phyloP scores from a whole-genome alignment of 495 filamentous ascomycete genomes.

The Trichoderma asperelloides region DNA sequence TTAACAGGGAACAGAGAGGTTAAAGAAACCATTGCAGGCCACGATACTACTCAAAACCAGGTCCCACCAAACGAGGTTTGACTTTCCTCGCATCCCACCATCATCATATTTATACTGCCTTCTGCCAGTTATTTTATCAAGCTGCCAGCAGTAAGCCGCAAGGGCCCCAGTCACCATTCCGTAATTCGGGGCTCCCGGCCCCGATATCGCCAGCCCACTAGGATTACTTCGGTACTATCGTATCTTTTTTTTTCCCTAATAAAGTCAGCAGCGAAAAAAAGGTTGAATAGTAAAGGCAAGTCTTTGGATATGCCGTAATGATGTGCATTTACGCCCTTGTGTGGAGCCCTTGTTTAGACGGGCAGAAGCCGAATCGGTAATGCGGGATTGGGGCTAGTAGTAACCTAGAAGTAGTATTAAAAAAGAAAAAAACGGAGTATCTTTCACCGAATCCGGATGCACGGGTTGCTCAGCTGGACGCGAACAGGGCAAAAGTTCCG shows the following conservation, averaged over 20 bases:
- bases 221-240: background rate
- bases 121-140: background rate
- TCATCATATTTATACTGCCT: background rate
- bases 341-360: no score
- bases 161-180: background rate
- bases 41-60: background rate
- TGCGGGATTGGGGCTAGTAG: no score
- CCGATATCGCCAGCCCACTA: background rate
- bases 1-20: background rate
- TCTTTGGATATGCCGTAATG: no score
- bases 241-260: background rate
- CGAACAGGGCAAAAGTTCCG: background rate
- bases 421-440: background rate
- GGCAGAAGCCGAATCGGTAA: background rate
- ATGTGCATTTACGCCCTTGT: no score
- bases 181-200: background rate
- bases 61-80: background rate
- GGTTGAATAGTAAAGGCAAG: no score
- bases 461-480: background rate
- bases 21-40: background rate
- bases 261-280: background rate
- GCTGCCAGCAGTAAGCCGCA: background rate
- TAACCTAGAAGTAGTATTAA: no score
- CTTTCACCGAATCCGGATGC: slow-evolving; percentile 1
- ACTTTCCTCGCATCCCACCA: background rate